These are phyloP conservation scores for Zarea fungicola DNA, from an alignment of 2,329 filamentous ascomycete genomes.

Conservation along the genomic window DNA sequence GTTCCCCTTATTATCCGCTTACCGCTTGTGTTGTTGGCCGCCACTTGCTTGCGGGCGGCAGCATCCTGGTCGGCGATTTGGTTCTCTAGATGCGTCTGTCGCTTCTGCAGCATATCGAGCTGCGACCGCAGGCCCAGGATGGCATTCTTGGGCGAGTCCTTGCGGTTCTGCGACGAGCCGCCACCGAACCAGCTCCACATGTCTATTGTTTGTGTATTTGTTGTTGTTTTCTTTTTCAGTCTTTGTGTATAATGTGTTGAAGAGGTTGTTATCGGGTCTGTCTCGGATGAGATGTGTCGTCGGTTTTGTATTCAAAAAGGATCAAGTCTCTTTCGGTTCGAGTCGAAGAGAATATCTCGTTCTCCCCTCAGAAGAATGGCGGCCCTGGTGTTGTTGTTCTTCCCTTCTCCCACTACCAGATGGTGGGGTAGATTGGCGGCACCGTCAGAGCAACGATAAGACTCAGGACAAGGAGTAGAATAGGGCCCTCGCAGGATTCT, in stretches of 20 bases:
- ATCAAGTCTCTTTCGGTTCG: no score
- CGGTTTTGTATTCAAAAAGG: background rate
- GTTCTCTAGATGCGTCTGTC: constrained; percentile 82
- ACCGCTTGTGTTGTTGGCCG: constrained; percentile 83
- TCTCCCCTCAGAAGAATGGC: constrained; percentile 3
- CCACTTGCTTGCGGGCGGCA: constrained; percentile 81
- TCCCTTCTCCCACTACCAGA: background rate
- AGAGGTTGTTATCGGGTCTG: no score
- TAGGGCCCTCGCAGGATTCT: no score
- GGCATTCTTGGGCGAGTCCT: constrained; percentile 93
- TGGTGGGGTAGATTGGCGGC: constrained; percentile 9
- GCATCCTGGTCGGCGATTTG: constrained; percentile 92
- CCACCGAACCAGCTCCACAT: constrained; percentile 93
- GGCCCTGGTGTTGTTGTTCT: background rate
- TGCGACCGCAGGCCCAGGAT: constrained; percentile 84
- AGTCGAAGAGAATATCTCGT: no score
- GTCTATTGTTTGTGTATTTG: constrained; percentile 22
- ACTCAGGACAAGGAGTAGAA: no score
- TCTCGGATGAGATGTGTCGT: no score
- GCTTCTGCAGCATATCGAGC: constrained; percentile 96
- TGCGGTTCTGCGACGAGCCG: constrained; percentile 76
- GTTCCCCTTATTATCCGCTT: constrained; percentile 30
- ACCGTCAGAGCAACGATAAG: constrained; percentile 9
- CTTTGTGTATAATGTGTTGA: no score
- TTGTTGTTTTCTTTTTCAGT: no score